phyloP scores from a whole-genome alignment of 768 basidiomycete species.

The Dacryopinax primogenitus region DNA sequence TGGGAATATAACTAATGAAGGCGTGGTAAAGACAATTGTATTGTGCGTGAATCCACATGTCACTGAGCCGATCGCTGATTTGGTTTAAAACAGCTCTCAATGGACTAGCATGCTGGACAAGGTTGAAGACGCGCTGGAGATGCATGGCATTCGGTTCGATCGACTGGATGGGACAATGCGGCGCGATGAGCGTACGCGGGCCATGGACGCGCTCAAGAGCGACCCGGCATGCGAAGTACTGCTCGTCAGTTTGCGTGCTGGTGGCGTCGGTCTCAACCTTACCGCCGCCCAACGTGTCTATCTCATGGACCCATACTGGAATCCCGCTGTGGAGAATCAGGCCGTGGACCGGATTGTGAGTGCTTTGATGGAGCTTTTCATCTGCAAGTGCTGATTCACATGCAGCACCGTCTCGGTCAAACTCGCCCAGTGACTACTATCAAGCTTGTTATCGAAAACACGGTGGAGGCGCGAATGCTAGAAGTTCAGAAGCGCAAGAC shows the following conservation, averaged over 20 bases:
- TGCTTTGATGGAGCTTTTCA: slow-evolving; percentile 17
- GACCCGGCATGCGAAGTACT: slow-evolving; percentile 88
- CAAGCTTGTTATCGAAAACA: slow-evolving; percentile 86
- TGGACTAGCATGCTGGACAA: slow-evolving; percentile 93
- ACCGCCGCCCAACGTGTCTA: slow-evolving; percentile 90
- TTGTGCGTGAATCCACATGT: slow-evolving; percentile 52
- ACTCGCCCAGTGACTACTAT: slow-evolving; percentile 81
- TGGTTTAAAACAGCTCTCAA: slow-evolving; percentile 49
- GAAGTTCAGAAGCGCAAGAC: slow-evolving; percentile 94
- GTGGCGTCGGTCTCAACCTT: slow-evolving; percentile 91
- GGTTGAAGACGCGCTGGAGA: slow-evolving; percentile 78
- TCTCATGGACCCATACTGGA: slow-evolving; percentile 97
- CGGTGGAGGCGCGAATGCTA: slow-evolving; percentile 83
- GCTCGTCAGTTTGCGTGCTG: slow-evolving; percentile 89
- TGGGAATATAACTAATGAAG: slow-evolving; percentile 58
- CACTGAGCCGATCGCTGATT: slow-evolving; percentile 10
- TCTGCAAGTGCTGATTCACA: not conserved
- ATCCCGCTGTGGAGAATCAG: slow-evolving; percentile 94
- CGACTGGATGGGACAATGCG: slow-evolving; percentile 97
- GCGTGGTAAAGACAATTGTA: slow-evolving; percentile 78
- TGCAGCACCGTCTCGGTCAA: slow-evolving; percentile 89
- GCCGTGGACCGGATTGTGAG: slow-evolving; percentile 93
- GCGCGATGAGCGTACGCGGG: slow-evolving; percentile 77
- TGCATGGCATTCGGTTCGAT: slow-evolving; percentile 72
- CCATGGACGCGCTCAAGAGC: slow-evolving; percentile 84